Base-by-base conservation (phyloP, 345 rosid genomes). In the Eucalyptus paniculata region DNA sequence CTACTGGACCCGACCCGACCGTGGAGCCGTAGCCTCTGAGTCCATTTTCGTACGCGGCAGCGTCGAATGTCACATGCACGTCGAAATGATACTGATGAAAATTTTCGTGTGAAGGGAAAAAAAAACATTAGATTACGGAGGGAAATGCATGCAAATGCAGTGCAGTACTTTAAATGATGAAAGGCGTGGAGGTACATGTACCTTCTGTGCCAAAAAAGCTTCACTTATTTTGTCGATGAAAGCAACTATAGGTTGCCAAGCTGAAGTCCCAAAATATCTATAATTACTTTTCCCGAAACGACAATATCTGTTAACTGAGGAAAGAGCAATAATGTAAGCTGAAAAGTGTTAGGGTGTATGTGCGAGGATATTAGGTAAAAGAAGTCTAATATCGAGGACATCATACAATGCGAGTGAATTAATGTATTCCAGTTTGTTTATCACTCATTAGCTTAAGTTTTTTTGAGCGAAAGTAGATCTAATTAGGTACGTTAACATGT, bases 41-140 rank as follows among this genome's bases (percentile, higher is more conserved):
- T 86, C 91, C 83, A 87, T 93, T 93, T 92, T 92, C 88, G 60
- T 88, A 93, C 95, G 93, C 91, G 94, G 94, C 93, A 40, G 87
- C 91, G 92, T 83, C 89, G 34, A 80, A 24, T 88, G 89, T 88
- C 89, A 88, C 89, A 88, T 50, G 89, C 89, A 28, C 19, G 47
- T 77, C 47, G 28, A 37, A 12, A 40, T 77, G 28, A 77, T 77
- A 77, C 40, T 40, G 47, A 77, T 7, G 26, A 40, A 40, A 87
- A 87, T 60, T 9, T 87, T 44, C 50, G 12, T 53, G 42, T 12
- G 58, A 44, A 37, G 30, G n/a, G 69, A 45, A 45, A 45, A 45
- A 7, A 21, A 51, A 49, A 40, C 6, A 34, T 54, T 23, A 87
- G 12, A 28, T 53, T 37, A 17, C 19, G 45, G 47, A 8, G 50